Evolutionary conservation across 371 early-diverging fungal species (phyloP).

Genomic region (Actinomortierella wolfii): DNA sequence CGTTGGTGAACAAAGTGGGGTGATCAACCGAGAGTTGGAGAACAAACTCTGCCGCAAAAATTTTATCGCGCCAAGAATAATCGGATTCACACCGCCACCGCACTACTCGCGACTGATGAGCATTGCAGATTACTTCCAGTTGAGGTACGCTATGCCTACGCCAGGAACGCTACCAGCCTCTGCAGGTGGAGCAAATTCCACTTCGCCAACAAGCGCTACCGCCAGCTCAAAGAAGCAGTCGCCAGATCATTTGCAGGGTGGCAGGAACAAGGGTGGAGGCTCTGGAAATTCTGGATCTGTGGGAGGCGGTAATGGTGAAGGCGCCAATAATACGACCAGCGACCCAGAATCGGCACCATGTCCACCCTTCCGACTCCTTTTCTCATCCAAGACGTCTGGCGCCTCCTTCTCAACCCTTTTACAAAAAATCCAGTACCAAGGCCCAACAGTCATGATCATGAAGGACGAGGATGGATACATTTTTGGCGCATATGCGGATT

Average conservation of each 20-base stretch:
- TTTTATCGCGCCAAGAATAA: conserved; percentile 36
- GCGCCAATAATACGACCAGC: too few species aligned
- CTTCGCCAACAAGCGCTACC: conserved; percentile 8
- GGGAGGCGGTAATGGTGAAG: not conserved
- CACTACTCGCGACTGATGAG: conserved; percentile 29
- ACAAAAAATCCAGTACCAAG: conserved; percentile 52
- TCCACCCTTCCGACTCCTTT: conserved; percentile 51
- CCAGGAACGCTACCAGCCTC: conserved; percentile 11
- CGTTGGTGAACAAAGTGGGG: conserved; percentile 3
- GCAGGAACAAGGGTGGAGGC: conserved; percentile 7
- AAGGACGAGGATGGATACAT: conserved; percentile 51
- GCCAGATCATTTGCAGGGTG: conserved; percentile 3
- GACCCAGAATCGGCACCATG: conserved; percentile 1
- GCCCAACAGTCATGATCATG: conserved; percentile 54
- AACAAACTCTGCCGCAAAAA: conserved; percentile 35
- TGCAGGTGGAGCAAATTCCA: not conserved
- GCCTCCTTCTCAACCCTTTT: conserved; percentile 55
- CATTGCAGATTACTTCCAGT: conserved; percentile 32
- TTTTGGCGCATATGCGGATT: conserved; percentile 84
- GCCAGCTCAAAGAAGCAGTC: conserved; percentile 5
- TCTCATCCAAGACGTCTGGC: conserved; percentile 70
- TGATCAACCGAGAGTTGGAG: conserved; percentile 18
- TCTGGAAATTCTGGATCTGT: not conserved
- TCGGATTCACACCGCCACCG: conserved; percentile 27
- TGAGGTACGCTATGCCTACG: conserved; percentile 35